phyloP scores from a whole-genome alignment of 2,329 filamentous ascomycete species.

The Neofusicoccum cordaticola region DNA sequence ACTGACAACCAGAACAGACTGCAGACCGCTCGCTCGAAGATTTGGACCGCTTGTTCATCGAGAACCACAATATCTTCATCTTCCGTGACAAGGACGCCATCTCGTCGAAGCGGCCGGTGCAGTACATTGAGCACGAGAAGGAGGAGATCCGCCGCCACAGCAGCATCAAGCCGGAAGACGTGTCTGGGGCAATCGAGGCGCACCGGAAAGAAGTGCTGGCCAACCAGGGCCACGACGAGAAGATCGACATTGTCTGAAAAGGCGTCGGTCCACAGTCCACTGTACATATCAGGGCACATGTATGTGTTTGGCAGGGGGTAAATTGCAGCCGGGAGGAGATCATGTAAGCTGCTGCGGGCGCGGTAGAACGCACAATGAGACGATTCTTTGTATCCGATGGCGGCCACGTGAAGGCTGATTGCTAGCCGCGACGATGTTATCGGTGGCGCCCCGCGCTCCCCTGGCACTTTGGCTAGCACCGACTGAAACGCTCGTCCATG shows the following conservation, averaged over 20 bases:
- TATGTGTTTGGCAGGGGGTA: too few relatives aligned
- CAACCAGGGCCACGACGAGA: neutral
- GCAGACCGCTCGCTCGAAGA: constrained; percentile 31
- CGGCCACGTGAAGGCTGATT: neutral
- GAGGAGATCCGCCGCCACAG: constrained; percentile 24
- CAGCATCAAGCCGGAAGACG: constrained; percentile 14
- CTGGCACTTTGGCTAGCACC: neutral
- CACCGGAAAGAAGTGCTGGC: neutral
- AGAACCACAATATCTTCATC: constrained; percentile 40
- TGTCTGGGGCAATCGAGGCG: constrained; percentile 18
- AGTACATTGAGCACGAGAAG: constrained; percentile 50
- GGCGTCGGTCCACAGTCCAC: too few relatives aligned
- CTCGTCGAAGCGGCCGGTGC: constrained; percentile 44
- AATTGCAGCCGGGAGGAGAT: too few relatives aligned
- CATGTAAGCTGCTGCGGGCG: too few relatives aligned
- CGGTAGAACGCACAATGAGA: too few relatives aligned
- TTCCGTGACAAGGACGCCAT: constrained; percentile 49
- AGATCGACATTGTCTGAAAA: neutral
- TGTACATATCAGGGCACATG: too few relatives aligned
- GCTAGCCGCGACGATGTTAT: neutral
- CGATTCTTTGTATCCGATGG: too few relatives aligned
- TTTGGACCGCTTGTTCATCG: constrained; percentile 31
- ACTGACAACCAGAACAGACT: constrained; percentile 15
- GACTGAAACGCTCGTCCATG: neutral
- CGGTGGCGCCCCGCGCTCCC: neutral